Base-by-base conservation (phyloP, 306 rosid genomes). In the Quercus suber region DNA sequence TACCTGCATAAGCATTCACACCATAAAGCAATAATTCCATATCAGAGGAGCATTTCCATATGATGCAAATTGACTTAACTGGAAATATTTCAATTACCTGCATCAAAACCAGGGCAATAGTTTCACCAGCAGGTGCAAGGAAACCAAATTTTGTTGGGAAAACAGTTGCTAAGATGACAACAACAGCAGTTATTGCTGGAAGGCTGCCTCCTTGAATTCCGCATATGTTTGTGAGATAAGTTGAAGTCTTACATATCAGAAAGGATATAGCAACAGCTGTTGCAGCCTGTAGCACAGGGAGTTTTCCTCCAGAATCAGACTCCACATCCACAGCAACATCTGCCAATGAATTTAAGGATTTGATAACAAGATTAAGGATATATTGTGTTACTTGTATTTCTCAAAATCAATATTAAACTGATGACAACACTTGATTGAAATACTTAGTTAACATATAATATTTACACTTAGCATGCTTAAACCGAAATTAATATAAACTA, bases 151-250 rank as follows among this genome's bases (percentile, higher is more conserved):
- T 80, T 80, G 70, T 84, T 20, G 96, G 93, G 43, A 88, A 75
- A 79, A 85, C 15, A 53, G 92, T 87, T 19, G 96, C 96, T 77
- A 90, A 76, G 71, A 89, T 74, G 80, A 90, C 91, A 37, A 85
- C 85, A 78, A 86, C 67, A 15, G 90, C 92, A 45, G 97, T 91
- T 77, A 87, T 76, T 25, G 37, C 87, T 18, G 94, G 92, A 63
- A 93, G 86, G 55, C 25, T 87, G 41, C 87, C 92, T 69, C 97
- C 93, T 85, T 74, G 86, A 53, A 91, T 81, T 74, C 90, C 90
- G 43, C 68, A 82, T 55, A 77, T 13, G 55, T 68, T 81, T 69
- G 89, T 76, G 9, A 91, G 71, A 78, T 18, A 80, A 68, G 86
- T 31, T 2, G 86, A 87, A 63, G 81, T 86, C 78, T 78, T 87